Percentiles rank a stretch among this genome's conserved stretches.
These are phyloP conservation scores for Ganoderma lingzhi DNA, from an alignment of 1,284 basidiomycete species.

Conservation along the genomic window DNA sequence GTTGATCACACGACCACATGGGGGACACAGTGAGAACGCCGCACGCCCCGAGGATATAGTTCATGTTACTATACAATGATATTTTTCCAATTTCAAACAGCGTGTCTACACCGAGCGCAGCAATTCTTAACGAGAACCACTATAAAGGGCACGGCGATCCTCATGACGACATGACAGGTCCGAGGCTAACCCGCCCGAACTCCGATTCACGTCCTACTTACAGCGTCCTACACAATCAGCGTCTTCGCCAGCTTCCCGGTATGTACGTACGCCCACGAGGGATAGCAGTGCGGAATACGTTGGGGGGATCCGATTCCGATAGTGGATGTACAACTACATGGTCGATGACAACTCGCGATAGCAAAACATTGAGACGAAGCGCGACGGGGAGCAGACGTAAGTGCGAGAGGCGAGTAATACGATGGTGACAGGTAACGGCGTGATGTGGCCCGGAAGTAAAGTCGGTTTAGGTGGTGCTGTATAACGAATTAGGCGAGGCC, in stretches of 20 bases:
- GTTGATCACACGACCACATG: slow-evolving; percentile 1
- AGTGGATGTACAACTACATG: slow-evolving; percentile 31
- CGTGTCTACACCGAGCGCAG: neutral
- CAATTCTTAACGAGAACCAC: neutral
- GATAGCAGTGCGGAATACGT: neutral
- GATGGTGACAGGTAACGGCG: neutral
- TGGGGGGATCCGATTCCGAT: slow-evolving; percentile 21
- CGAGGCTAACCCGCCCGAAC: neutral
- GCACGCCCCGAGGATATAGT: neutral
- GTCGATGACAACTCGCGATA: slow-evolving; percentile 34
- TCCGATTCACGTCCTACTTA: neutral
- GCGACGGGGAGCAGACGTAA: slow-evolving; percentile 22
- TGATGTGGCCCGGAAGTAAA: neutral
- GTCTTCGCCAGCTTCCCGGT: neutral
- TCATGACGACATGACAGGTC: neutral
- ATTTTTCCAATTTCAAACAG: neutral
- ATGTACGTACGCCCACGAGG: neutral
- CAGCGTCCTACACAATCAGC: neutral
- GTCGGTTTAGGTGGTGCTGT: neutral
- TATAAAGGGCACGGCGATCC: neutral
- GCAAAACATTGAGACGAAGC: slow-evolving; percentile 32
- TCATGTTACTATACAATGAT: neutral
- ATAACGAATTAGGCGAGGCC: slow-evolving; percentile 10
- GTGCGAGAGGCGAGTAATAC: slow-evolving; percentile 15
- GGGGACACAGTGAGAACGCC: neutral